Conservation (phyloP, 1,139 yeast species). For the Candida mesenterica region DNA sequence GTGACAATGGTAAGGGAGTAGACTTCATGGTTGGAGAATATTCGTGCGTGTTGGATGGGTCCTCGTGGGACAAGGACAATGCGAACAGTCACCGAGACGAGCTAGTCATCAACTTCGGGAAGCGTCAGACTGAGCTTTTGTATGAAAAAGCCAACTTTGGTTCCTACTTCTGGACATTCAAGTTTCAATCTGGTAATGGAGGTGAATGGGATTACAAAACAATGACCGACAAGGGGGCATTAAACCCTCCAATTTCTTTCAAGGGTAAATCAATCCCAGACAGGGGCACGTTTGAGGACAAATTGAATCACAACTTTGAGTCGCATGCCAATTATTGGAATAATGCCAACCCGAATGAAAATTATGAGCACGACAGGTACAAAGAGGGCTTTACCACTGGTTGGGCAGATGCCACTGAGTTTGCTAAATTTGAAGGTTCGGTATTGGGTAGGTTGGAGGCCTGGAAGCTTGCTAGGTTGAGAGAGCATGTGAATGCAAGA, state of each 20-base stretch:
- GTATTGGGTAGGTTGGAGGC: constrained; percentile 70
- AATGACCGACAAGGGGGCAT: constrained; percentile 66
- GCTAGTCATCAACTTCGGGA: constrained; percentile 38
- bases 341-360: constrained; percentile 51
- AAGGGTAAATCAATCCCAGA: constrained; percentile 32
- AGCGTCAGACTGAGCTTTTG: constrained; percentile 43
- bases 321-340: constrained; percentile 72
- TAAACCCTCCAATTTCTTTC: constrained; percentile 28
- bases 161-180: constrained; percentile 85
- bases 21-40: constrained; percentile 88
- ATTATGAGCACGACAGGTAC: constrained; percentile 78
- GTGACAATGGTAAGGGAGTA: constrained; percentile 47
- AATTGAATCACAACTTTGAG: constrained; percentile 35
- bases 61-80: constrained; percentile 61
- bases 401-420: constrained; percentile 67
- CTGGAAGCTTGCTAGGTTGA: constrained; percentile 53
- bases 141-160: constrained; percentile 61
- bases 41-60: constrained; percentile 80
- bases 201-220: constrained; percentile 95
- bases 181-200: constrained; percentile 84
- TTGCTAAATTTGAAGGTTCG: constrained; percentile 69
- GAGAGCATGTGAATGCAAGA: constrained; percentile 55
- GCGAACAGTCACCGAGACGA: constrained; percentile 45
- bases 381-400: constrained; percentile 74
- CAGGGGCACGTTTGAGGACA: constrained; percentile 42